phyloP scores from a whole-genome alignment of 2,329 filamentous ascomycete genomes.

The Byssochlamys sp. region DNA sequence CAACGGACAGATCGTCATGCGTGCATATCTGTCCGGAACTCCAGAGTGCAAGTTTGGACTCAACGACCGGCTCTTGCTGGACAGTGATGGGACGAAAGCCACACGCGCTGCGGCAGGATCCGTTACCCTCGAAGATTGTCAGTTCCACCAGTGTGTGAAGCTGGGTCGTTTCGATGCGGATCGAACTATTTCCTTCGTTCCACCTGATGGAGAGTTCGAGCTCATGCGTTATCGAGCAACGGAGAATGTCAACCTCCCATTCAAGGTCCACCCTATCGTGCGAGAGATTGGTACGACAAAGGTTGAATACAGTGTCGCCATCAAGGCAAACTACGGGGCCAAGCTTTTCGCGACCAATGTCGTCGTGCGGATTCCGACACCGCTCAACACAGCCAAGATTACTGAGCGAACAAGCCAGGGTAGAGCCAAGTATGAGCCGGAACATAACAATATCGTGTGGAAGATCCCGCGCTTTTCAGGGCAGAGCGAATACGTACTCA shows the following conservation, averaged over 20 bases:
- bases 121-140: constrained; percentile 92
- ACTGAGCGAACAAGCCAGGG: constrained; percentile 88
- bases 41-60: constrained; percentile 98
- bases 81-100: constrained; percentile 66
- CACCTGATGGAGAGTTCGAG: constrained; percentile 95
- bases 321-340: constrained; percentile 89
- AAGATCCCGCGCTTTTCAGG: constrained; percentile 97
- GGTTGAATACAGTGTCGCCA: constrained; percentile 95
- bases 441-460: constrained; percentile 97
- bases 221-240: constrained; percentile 97
- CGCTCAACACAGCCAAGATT: constrained; percentile 89
- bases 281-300: constrained; percentile 95
- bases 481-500: constrained; percentile 92
- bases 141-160: constrained; percentile 98
- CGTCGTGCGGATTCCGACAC: constrained; percentile 84
- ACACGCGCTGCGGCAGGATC: constrained; percentile 92
- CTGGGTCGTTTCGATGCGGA: constrained; percentile 93
- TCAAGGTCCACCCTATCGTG: constrained; percentile 97
- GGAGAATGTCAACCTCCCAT: constrained; percentile 95
- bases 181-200: constrained; percentile 91
- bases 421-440: constrained; percentile 95
- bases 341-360: constrained; percentile 98
- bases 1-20: constrained; percentile 96
- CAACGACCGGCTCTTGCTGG: constrained; percentile 88
- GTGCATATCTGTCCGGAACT: constrained; percentile 88